phyloP scores from a whole-genome alignment of 139 green algal species.

The Zygnema circumcarinatum region DNA sequence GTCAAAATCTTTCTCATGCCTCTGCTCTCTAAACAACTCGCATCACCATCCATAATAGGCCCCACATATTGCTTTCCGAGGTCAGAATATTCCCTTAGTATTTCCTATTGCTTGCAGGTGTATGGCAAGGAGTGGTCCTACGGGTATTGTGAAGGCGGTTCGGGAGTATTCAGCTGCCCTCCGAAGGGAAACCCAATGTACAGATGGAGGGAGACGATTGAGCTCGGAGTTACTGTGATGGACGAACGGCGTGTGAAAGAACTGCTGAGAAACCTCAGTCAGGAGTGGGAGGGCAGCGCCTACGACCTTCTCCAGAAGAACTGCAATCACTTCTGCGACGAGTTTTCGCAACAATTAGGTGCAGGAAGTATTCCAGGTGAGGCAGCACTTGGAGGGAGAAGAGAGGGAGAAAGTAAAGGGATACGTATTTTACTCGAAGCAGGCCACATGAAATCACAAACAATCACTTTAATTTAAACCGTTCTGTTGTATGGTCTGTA shows the following conservation, averaged over 20 bases:
- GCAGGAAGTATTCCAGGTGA: conserved; percentile 48
- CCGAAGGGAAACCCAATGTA: conserved; percentile 73
- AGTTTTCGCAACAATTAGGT: conserved; percentile 66
- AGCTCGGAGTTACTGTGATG: conserved; percentile 68
- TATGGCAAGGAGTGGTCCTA: conserved; percentile 75
- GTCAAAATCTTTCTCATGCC: too few species aligned
- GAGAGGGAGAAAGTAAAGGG: neutral
- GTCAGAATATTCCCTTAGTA: too few species aligned
- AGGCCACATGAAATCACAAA: neutral
- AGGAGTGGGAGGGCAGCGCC: conserved; percentile 64
- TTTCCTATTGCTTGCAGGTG: conserved; percentile 24
- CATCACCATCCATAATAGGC: too few species aligned
- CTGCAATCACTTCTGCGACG: conserved; percentile 83
- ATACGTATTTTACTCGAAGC: neutral
- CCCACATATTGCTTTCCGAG: too few species aligned
- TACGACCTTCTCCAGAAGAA: conserved; percentile 80
- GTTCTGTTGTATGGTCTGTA: neutral
- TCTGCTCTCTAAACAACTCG: too few species aligned
- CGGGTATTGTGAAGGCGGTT: conserved; percentile 75
- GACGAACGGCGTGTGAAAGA: conserved; percentile 32
- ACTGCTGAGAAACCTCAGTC: conserved; percentile 60
- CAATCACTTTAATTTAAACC: neutral
- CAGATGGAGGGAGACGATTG: conserved; percentile 71
- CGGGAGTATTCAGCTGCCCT: conserved; percentile 70
- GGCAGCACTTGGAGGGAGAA: neutral